Evolutionary conservation across 1,284 basidiomycete genomes (phyloP).

Genomic region (Lignosus rhinocerotis): DNA sequence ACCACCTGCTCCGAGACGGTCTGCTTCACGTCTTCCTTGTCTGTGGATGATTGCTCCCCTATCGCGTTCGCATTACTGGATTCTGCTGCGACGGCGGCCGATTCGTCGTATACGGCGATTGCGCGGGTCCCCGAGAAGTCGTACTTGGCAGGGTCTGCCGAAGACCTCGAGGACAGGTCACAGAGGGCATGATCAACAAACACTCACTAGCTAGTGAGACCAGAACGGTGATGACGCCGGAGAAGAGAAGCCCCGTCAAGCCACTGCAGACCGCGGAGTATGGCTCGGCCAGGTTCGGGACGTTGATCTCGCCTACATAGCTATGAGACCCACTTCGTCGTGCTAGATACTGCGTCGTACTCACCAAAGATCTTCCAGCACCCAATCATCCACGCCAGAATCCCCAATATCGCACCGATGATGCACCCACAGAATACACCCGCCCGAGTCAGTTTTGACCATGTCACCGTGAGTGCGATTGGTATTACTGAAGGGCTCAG

Average conservation of each 20-base stretch:
- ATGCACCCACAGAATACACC: constrained; percentile 46
- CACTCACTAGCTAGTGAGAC: constrained; percentile 45
- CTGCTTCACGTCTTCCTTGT: constrained; percentile 5
- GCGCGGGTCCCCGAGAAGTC: constrained; percentile 47
- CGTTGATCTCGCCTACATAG: constrained; percentile 40
- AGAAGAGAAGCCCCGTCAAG: constrained; percentile 45
- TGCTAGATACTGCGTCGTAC: not conserved
- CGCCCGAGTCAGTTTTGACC: constrained; percentile 45
- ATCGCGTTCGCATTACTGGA: not conserved
- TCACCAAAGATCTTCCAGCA: constrained; percentile 51
- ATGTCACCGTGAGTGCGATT: constrained; percentile 47
- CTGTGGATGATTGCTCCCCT: not conserved
- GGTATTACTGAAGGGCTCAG: constrained; percentile 51
- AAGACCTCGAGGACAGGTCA: not conserved
- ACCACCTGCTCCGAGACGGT: not conserved
- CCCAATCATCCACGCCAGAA: constrained; percentile 53
- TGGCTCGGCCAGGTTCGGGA: constrained; percentile 44
- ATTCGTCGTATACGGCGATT: constrained; percentile 39
- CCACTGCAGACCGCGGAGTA: constrained; percentile 53
- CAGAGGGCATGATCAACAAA: not conserved
- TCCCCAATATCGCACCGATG: constrained; percentile 43
- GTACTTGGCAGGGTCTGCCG: constrained; percentile 45
- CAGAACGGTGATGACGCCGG: constrained; percentile 42
- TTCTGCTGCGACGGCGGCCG: not conserved
- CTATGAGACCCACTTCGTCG: not conserved